Evolutionary conservation across 140 eudicot species (phyloP), one percentile per base, ranked within the genome.

Genomic region (Senecio squalidus): DNA sequence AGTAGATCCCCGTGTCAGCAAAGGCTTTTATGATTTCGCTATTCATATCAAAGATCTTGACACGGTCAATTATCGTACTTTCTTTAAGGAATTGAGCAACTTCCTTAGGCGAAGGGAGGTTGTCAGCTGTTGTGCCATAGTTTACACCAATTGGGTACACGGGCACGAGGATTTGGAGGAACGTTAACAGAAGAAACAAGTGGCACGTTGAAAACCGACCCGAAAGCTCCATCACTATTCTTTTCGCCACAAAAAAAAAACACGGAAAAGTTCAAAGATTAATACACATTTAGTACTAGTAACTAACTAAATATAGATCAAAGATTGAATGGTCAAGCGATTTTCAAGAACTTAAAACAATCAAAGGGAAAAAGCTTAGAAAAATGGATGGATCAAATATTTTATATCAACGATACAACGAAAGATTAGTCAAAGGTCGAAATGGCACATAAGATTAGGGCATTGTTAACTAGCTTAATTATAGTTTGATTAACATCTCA

Each of bases 21-120:
- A 85, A 85, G 0, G 88, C 82, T 31, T 66, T 49, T 20, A 85
- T 55, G 68, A 79, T 82, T 6, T 78, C 74, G 5, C 74, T 68
- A 47, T 82, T 69, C 67, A 77, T 61, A 67, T 85, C 86, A 58
- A 73, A 85, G 44, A 85, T 72, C 36, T 82, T 85, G 73, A 85
- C 23, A 1, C 58, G 67, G 59, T 69, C 68, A 16, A 82, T 76
- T 65, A 68, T 81, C n/a, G 94, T 85, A 46, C 67, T 63, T 44
- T 78, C 60, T 50, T 57, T 58, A 68, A 83, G 71, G 58, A 76
- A 84, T 6, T 58, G 6, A 1, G 93, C 87, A 6, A 83, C 93
- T 49, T 72, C 76, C 9, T 62, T 49, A 2, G 88, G 88, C 1
- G 85, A 69, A 6, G 94, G 84, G 51, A 84, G 94, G 75, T 80